Conservation (phyloP, 1,284 basidiomycete species). For the Porodaedalea pini region DNA sequence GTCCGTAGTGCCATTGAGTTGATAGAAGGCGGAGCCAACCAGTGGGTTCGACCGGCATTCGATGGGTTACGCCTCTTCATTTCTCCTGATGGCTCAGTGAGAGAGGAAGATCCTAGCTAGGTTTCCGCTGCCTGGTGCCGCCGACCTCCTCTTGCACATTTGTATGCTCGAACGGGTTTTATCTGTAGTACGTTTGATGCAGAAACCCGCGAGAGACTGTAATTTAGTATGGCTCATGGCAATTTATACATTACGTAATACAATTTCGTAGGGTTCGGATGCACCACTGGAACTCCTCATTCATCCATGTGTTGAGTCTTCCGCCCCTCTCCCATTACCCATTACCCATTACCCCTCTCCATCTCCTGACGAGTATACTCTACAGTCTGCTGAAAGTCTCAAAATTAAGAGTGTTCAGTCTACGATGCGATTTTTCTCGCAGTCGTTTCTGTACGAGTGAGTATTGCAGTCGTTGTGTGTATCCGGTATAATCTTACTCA, state of each 20-base stretch:
- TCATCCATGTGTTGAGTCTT: constrained; percentile 2
- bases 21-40: constrained; percentile 41
- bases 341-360: background rate
- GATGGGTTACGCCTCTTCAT: constrained; percentile 60
- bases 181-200: too few species aligned
- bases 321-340: background rate
- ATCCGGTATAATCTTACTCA: background rate
- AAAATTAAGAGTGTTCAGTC: constrained; percentile 31
- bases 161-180: background rate
- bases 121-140: background rate
- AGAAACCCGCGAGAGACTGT: too few species aligned
- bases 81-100: constrained; percentile 36
- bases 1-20: constrained; percentile 43
- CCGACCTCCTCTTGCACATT: background rate
- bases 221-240: background rate
- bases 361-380: background rate
- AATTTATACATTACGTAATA: background rate
- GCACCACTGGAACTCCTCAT: background rate
- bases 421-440: constrained; percentile 75
- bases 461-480: constrained; percentile 30
- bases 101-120: constrained; percentile 35
- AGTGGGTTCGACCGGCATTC: constrained; percentile 68
- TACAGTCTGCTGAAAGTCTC: background rate
- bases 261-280: background rate
- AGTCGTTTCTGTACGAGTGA: constrained; percentile 79